A percentile compares a stretch with the other conserved stretches of the same genome.
Evolutionary conservation across 345 rosid species (phyloP).

Genomic region (Zanthoxylum bungeanum): DNA sequence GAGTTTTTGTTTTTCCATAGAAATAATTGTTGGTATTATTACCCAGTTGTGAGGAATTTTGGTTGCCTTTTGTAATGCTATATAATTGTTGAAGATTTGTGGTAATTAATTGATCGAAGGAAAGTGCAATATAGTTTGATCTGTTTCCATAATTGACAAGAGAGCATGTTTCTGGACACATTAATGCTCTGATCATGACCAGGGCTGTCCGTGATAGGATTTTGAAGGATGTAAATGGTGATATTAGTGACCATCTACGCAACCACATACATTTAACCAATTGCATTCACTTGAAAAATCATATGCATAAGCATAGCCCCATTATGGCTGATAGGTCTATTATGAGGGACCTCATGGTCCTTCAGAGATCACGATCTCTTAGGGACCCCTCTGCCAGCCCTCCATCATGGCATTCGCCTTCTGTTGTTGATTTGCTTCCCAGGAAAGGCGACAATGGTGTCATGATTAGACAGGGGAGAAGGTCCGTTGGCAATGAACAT

Average conservation of each 20-base stretch:
- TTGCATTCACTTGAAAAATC: slow-evolving; percentile 97
- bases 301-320: slow-evolving; percentile 97
- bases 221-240: slow-evolving; percentile 86
- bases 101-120: not conserved
- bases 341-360: slow-evolving; percentile 88
- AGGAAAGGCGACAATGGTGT: slow-evolving; percentile 49
- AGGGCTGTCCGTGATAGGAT: slow-evolving; percentile 67
- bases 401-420: slow-evolving; percentile 79
- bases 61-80: slow-evolving; percentile 8
- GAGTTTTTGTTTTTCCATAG: not conserved
- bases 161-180: slow-evolving; percentile 19
- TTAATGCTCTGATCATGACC: slow-evolving; percentile 65
- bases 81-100: slow-evolving; percentile 24
- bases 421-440: slow-evolving; percentile 62
- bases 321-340: slow-evolving; percentile 66
- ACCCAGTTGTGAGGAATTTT: slow-evolving; percentile 10
- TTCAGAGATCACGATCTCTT: slow-evolving; percentile 87
- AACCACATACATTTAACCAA: slow-evolving; percentile 94
- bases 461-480: slow-evolving; percentile 46
- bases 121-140: slow-evolving; percentile 41
- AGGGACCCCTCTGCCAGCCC: slow-evolving; percentile 94
- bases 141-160: slow-evolving; percentile 30
- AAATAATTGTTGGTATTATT: not conserved
- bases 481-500: slow-evolving; percentile 52
- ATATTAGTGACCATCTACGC: slow-evolving; percentile 87